phyloP scores from a whole-genome alignment of 495 filamentous ascomycete species.

The Aspergillus incahuasiensis region DNA sequence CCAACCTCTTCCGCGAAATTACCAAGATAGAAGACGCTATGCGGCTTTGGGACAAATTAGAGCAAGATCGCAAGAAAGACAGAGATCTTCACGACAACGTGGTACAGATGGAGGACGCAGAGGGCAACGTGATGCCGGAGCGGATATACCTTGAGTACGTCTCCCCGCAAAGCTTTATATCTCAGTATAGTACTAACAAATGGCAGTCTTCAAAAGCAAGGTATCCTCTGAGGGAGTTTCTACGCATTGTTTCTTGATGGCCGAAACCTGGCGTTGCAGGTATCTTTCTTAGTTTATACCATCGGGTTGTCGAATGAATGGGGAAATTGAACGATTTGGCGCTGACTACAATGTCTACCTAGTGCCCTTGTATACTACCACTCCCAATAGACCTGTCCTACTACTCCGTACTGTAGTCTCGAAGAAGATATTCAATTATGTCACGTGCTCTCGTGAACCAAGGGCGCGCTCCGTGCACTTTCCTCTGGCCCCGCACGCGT shows the following conservation, averaged over 20 bases:
- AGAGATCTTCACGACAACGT: constrained; percentile 71
- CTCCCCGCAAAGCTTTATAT: background rate
- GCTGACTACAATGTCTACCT: background rate
- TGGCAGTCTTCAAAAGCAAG: constrained; percentile 51
- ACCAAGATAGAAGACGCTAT: constrained; percentile 84
- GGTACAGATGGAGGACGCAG: constrained; percentile 96
- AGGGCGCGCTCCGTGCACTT: constrained; percentile 19
- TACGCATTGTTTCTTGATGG: constrained; percentile 10
- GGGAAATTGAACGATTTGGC: constrained; percentile 12
- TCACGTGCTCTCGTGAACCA: constrained; percentile 42
- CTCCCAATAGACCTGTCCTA: background rate
- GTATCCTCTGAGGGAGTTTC: constrained; percentile 33
- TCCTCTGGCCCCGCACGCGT: background rate
- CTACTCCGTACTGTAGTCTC: too few species aligned
- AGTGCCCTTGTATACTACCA: constrained; percentile 21
- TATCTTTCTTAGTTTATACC: constrained; percentile 17
- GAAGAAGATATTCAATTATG: background rate
- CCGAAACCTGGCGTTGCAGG: constrained; percentile 24
- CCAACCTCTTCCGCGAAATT: constrained; percentile 89
- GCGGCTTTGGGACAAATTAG: constrained; percentile 88
- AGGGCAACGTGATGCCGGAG: constrained; percentile 98
- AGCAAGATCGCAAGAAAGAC: constrained; percentile 76
- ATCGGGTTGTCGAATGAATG: constrained; percentile 16
- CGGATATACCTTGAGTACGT: constrained; percentile 86
- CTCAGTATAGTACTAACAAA: constrained; percentile 20